Percentiles rank a stretch among this genome's conserved stretches.
These are phyloP conservation scores for Saturnispora sekii DNA, from an alignment of 805 yeast genomes.

Conservation along the genomic window DNA sequence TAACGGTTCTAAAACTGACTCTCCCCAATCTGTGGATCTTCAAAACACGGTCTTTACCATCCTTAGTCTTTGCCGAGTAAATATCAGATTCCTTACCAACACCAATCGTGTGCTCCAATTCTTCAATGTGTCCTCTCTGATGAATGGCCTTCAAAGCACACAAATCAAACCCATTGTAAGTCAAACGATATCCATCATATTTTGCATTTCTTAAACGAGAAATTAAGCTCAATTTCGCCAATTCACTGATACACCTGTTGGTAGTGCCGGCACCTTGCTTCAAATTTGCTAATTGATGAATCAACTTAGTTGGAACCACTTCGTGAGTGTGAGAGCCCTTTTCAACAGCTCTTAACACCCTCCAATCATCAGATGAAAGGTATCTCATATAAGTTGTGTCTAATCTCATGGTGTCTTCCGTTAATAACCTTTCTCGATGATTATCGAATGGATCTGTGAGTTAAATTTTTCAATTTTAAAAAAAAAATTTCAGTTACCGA, in stretches of 20 bases:
- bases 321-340: conserved; percentile 89
- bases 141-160: conserved; percentile 80
- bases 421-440: too few species aligned
- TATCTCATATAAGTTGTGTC: conserved; percentile 93
- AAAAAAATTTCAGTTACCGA: background rate
- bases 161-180: conserved; percentile 87
- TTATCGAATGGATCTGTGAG: background rate
- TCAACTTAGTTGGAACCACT: conserved; percentile 81
- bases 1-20: conserved; percentile 85
- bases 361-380: conserved; percentile 81
- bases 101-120: conserved; percentile 82
- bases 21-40: conserved; percentile 93
- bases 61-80: conserved; percentile 62
- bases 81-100: conserved; percentile 98
- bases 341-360: conserved; percentile 82
- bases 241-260: conserved; percentile 66
- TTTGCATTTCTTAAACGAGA: conserved; percentile 79
- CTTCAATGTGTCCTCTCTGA: conserved; percentile 60
- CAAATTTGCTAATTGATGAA: conserved; percentile 70
- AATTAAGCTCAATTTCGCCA: conserved; percentile 78
- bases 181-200: conserved; percentile 88
- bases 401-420: conserved; percentile 55
- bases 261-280: conserved; percentile 63
- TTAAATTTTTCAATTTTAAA: background rate
- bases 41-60: conserved; percentile 58